Conservation (phyloP, 495 filamentous ascomycete species). For the Penicillium dipodomyicola region DNA sequence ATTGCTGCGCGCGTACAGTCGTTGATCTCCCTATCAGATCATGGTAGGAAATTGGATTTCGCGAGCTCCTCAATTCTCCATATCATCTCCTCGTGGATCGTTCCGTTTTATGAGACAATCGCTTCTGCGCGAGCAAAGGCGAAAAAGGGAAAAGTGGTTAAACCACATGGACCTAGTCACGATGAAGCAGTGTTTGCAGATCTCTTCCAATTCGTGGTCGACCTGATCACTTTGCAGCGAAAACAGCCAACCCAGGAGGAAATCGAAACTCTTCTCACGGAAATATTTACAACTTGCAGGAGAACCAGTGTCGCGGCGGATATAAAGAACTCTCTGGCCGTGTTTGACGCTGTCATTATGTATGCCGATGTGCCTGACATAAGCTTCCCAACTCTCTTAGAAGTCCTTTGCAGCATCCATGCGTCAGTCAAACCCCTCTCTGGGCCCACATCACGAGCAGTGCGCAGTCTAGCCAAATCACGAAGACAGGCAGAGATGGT, state of each 20-base stretch:
- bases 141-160: conserved; percentile 52
- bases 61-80: conserved; percentile 40
- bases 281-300: conserved; percentile 69
- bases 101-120: conserved; percentile 41
- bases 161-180: conserved; percentile 39
- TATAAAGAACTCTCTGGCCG: conserved; percentile 68
- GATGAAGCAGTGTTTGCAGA: conserved; percentile 68
- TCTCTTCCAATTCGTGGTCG: conserved; percentile 71
- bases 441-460: conserved; percentile 70
- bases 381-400: conserved; percentile 66
- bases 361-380: conserved; percentile 71
- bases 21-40: conserved; percentile 45
- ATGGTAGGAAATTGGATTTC: conserved; percentile 49
- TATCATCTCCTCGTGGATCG: conserved; percentile 42
- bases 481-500: conserved; percentile 72
- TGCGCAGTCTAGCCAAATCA: conserved; percentile 75
- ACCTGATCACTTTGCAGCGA: conserved; percentile 81
- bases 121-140: conserved; percentile 39
- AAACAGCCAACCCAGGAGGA: conserved; percentile 68
- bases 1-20: conserved; percentile 41
- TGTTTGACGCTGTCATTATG: conserved; percentile 77
- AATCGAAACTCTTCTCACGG: conserved; percentile 62
- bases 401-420: conserved; percentile 79
- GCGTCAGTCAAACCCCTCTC: conserved; percentile 67
- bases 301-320: conserved; percentile 71